Base-by-base conservation (phyloP, 306 rosid species). In the Dryas octopetala region DNA sequence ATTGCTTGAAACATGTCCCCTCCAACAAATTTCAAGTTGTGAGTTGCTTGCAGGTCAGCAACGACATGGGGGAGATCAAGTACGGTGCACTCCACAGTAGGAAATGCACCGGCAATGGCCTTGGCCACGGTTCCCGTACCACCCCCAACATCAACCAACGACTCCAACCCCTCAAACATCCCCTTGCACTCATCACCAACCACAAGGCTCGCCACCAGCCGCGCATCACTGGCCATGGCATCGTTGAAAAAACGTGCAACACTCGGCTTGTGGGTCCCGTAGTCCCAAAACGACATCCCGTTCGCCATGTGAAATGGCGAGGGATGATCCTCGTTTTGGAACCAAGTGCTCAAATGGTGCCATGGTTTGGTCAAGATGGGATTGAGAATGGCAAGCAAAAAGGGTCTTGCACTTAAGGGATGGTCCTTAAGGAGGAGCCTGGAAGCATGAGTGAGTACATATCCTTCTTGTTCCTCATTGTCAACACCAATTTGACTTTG, bases 131-230 rank as follows among this genome's bases (percentile, higher is more conserved):
- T 76, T 55, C 93, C 90, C 0, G 63, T 79, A 9, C 93, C 89
- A 43, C 93, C 90, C 0, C 89, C 91, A 17, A 85, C 87, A 76
- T 88, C 87, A 66, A 85, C 86, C 53, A 88, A 17, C 1, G 86
- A 74, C 26, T 73, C 77, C 63, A 86, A 4, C 0, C 84, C 84
- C 9, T 86, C 48, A 14, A 88, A 84, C 41, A 82, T 85, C 12
- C 55, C 75, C 10, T 69, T 83, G 19, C 70, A 79, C 73, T 81
- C 77, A 0, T 58, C 85, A 19, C 79, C 4, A 75, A 88, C 63
- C 64, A 82, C 73, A 11, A 28, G 32, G 1, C 74, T 81, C 0
- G 70, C 62, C 59, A 80, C 74, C 70, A 88, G 41, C 38, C 46
- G 68, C 5, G 92, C 52, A 71, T 88, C 85, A 69, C 83, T 74